phyloP scores from a whole-genome alignment of 495 filamentous ascomycete genomes.

The Xylaria curta region DNA sequence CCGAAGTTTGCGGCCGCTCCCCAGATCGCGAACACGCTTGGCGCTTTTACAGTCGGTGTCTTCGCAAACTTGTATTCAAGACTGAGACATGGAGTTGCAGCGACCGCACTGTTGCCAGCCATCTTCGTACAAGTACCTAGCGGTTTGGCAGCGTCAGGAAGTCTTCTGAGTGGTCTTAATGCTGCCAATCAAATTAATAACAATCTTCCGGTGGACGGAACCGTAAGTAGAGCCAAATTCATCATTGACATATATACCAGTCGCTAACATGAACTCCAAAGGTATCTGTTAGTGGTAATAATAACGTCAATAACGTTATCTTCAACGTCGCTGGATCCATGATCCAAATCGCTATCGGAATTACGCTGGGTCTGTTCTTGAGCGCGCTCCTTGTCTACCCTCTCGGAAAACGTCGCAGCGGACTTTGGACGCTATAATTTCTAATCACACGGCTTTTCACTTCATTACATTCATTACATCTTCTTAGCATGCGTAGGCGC shows the following conservation, averaged over 20 bases:
- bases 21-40: slow-evolving; percentile 83
- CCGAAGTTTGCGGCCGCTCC: slow-evolving; percentile 75
- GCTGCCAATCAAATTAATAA: slow-evolving; percentile 78
- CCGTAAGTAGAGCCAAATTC: slow-evolving; percentile 28
- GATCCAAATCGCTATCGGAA: slow-evolving; percentile 91
- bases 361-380: slow-evolving; percentile 88
- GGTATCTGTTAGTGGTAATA: slow-evolving; percentile 28
- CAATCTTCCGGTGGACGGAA: slow-evolving; percentile 38
- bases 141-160: slow-evolving; percentile 84
- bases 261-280: slow-evolving; percentile 21
- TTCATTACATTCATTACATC: neutral
- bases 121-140: slow-evolving; percentile 96
- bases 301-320: slow-evolving; percentile 66
- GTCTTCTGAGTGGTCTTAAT: slow-evolving; percentile 82
- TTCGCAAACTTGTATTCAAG: slow-evolving; percentile 88
- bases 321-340: slow-evolving; percentile 87
- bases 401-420: slow-evolving; percentile 86
- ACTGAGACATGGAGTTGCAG: slow-evolving; percentile 82
- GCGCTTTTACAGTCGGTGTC: slow-evolving; percentile 84
- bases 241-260: neutral
- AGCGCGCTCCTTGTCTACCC: slow-evolving; percentile 90
- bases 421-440: slow-evolving; percentile 82
- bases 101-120: slow-evolving; percentile 86
- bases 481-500: neutral
- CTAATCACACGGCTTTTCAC: neutral